phyloP scores from a whole-genome alignment of 306 rosid genomes.

The Gastrolobium villosum region DNA sequence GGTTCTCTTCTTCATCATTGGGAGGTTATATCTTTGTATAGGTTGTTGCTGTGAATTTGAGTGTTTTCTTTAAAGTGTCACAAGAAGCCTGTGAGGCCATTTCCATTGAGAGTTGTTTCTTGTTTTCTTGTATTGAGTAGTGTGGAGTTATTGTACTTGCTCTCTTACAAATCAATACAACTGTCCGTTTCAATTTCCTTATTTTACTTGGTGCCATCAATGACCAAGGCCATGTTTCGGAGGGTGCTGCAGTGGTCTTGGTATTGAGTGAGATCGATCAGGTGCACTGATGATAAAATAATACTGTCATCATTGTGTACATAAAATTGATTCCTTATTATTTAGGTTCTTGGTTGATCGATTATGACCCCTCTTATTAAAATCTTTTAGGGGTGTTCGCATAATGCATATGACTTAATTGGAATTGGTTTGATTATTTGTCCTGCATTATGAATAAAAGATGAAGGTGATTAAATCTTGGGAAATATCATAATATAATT shows the following conservation, averaged over 20 bases:
- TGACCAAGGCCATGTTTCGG: slow-evolving; percentile 14
- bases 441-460: not conserved
- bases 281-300: not conserved
- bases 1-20: no score
- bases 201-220: no score
- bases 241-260: not conserved
- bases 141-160: no score
- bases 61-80: no score
- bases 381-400: not conserved
- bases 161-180: no score
- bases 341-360: not conserved
- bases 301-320: not conserved
- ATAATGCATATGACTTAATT: not conserved
- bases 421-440: not conserved
- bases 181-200: no score
- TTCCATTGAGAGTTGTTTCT: no score
- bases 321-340: not conserved
- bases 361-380: slow-evolving; percentile 2
- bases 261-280: not conserved
- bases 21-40: no score
- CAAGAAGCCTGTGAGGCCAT: no score
- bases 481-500: not conserved
- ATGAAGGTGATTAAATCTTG: not conserved
- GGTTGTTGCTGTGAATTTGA: no score
- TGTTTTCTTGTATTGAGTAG: no score